Evolutionary conservation across 1,284 basidiomycete genomes (phyloP).

Genomic region (Ganoderma meredithae): DNA sequence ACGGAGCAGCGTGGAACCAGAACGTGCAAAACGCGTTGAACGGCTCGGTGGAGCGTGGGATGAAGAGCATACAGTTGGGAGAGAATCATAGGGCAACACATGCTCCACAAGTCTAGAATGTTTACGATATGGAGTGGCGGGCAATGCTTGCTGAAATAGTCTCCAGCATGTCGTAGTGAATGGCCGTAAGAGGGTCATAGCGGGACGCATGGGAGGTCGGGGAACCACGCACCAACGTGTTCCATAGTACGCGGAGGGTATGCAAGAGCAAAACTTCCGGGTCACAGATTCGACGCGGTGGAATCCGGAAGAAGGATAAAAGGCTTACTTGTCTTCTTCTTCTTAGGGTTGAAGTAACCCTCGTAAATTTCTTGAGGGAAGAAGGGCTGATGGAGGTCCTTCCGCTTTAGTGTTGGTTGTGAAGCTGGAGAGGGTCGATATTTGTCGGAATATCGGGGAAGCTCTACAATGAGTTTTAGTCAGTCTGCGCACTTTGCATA

Average conservation of each 20-base stretch:
- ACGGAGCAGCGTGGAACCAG: background rate
- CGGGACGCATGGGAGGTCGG: background rate
- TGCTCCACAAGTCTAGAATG: background rate
- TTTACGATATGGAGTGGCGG: background rate
- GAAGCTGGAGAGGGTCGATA: slow-evolving; percentile 67
- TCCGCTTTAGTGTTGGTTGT: slow-evolving; percentile 70
- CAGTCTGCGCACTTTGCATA: slow-evolving; percentile 8
- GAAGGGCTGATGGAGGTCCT: slow-evolving; percentile 74
- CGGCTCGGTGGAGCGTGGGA: slow-evolving; percentile 1
- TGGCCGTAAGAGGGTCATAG: background rate
- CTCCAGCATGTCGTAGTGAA: background rate
- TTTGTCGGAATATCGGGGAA: slow-evolving; percentile 82
- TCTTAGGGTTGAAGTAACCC: slow-evolving; percentile 78
- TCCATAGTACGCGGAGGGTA: background rate
- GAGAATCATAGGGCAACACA: no score
- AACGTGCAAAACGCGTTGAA: background rate
- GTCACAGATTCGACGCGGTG: background rate
- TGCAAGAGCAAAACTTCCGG: background rate
- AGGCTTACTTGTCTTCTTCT: slow-evolving; percentile 56
- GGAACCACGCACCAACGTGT: background rate
- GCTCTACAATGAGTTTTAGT: slow-evolving; percentile 51
- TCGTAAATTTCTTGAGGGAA: slow-evolving; percentile 82
- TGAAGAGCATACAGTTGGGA: background rate
- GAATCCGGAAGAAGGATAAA: background rate
- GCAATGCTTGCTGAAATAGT: background rate